These are phyloP conservation scores for Phragmites australis DNA, from an alignment of 176 grass and related monocot species.

Conservation along the genomic window DNA sequence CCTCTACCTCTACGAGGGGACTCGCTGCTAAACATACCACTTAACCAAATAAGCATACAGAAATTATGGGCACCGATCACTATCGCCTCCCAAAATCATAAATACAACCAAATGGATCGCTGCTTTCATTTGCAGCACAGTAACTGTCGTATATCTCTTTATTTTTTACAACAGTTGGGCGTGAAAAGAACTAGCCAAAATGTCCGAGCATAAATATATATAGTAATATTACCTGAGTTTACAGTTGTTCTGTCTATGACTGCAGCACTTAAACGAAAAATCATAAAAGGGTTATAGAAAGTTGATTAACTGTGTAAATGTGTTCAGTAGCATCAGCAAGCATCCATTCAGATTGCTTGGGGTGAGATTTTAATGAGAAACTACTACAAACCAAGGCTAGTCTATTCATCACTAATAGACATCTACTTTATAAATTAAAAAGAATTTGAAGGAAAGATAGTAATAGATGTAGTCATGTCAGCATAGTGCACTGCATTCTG, in stretches of 20 bases:
- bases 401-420: conserved; percentile 1
- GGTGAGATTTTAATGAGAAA: neutral
- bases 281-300: neutral
- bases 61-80: neutral
- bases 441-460: neutral
- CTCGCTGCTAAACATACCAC: neutral
- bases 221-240: neutral
- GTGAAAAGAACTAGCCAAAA: neutral
- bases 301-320: neutral
- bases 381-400: neutral
- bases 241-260: conserved; percentile 4
- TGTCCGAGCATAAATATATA: neutral
- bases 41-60: conserved; percentile 2
- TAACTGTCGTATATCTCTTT: conserved; percentile 10
- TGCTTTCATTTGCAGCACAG: neutral
- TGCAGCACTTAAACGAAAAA: neutral
- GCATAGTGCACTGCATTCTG: neutral
- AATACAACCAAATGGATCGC: neutral
- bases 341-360: conserved; percentile 14
- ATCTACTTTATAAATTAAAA: conserved; percentile 7
- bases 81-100: neutral
- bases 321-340: neutral
- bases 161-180: neutral
- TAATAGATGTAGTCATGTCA: neutral
- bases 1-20: neutral